A percentile compares a stretch with the other conserved stretches of the same genome.
Conservation (phyloP, 2,329 filamentous ascomycete species). For the Dothistroma septosporum region DNA sequence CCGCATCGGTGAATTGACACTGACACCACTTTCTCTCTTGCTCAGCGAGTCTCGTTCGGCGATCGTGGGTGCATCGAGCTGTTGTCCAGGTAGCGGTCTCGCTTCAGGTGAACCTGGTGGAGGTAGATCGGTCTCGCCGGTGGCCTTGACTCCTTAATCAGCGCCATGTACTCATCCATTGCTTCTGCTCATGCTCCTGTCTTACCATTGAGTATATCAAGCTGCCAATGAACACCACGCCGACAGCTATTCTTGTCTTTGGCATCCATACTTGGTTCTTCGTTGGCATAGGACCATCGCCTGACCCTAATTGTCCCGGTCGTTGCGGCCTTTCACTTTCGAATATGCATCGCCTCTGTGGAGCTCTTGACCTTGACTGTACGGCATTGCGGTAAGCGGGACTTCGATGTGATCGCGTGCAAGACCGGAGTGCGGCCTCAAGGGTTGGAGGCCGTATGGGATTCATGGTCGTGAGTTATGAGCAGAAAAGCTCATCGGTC, state of each 20-base stretch:
- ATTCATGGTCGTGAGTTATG: constrained; percentile 16
- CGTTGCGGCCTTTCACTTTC: constrained; percentile 19
- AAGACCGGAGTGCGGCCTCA: constrained; percentile 22
- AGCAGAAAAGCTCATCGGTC: neutral
- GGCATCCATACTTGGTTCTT: constrained; percentile 36
- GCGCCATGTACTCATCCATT: neutral
- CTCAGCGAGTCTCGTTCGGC: constrained; percentile 78
- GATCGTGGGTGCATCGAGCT: constrained; percentile 63
- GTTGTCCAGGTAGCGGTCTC: constrained; percentile 23
- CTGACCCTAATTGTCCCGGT: constrained; percentile 22
- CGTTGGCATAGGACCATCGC: constrained; percentile 28
- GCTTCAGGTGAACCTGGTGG: constrained; percentile 5
- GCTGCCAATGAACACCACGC: constrained; percentile 51
- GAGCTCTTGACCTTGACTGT: constrained; percentile 11
- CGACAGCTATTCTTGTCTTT: constrained; percentile 43
- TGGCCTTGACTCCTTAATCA: constrained; percentile 30
- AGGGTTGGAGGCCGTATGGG: constrained; percentile 21
- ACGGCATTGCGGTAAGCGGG: constrained; percentile 23
- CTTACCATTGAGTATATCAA: constrained; percentile 59
- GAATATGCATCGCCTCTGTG: constrained; percentile 26
- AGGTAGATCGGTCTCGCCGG: constrained; percentile 33
- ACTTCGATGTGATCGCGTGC: constrained; percentile 18
- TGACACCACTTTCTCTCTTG: constrained; percentile 74
- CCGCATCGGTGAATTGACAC: constrained; percentile 83
- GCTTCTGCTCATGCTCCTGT: neutral